Evolutionary conservation across 257 asterid genomes (phyloP).

Genomic region (Ophiorrhiza pumila): DNA sequence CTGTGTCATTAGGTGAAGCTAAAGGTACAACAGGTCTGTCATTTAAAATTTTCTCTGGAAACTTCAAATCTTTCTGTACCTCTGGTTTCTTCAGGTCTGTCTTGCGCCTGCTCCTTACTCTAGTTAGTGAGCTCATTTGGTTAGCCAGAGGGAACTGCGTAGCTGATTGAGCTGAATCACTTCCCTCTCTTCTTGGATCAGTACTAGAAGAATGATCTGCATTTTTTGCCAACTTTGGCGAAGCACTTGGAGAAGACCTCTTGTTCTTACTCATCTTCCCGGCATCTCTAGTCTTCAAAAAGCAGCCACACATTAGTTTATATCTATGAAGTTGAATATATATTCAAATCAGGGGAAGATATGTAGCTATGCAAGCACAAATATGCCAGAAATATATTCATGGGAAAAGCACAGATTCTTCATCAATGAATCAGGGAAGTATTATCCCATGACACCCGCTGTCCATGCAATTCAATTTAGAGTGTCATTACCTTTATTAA

Average conservation of each 20-base stretch:
- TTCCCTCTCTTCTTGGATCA: constrained; percentile 70
- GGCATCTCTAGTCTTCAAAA: constrained; percentile 54
- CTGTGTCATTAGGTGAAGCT: constrained; percentile 40
- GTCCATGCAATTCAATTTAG: neutral
- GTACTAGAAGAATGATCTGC: constrained; percentile 61
- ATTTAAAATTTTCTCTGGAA: constrained; percentile 43
- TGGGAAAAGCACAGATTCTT: neutral
- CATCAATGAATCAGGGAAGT: neutral
- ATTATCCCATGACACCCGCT: neutral
- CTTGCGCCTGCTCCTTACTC: constrained; percentile 76
- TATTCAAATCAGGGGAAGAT: neutral
- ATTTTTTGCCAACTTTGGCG: constrained; percentile 53
- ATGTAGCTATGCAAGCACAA: neutral
- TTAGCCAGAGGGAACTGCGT: constrained; percentile 44
- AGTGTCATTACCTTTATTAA: neutral
- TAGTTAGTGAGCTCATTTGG: constrained; percentile 59
- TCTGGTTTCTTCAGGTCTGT: constrained; percentile 43
- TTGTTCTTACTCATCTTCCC: constrained; percentile 54
- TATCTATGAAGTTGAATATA: neutral
- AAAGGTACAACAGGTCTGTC: constrained; percentile 38
- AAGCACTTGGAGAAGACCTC: constrained; percentile 53
- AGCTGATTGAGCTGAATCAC: constrained; percentile 76
- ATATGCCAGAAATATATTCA: neutral
- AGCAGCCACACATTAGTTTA: neutral
- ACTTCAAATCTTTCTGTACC: constrained; percentile 48